phyloP scores from a whole-genome alignment of 1,139 yeast genomes.

The Blastobotrys serpentis region DNA sequence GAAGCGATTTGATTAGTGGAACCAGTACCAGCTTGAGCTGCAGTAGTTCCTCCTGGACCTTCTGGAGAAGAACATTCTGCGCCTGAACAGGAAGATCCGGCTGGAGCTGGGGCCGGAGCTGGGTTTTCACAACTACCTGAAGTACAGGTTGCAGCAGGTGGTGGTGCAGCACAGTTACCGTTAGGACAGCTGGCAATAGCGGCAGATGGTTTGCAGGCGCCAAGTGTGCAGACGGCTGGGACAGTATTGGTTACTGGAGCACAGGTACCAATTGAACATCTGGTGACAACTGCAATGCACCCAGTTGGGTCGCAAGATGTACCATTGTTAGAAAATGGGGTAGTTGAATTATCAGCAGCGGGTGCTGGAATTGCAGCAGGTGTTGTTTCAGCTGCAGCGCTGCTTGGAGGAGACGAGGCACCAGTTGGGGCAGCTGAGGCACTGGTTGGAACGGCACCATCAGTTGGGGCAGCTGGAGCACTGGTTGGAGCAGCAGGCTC shows the following conservation, averaged over 20 bases:
- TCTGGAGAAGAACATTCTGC: conserved; percentile 1
- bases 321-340: not conserved
- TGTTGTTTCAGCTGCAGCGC: not conserved
- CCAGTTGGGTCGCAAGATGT: not conserved
- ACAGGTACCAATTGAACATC: conserved; percentile 2
- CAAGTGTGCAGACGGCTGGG: conserved; percentile 1
- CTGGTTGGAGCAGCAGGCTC: conserved; percentile 1
- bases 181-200: not conserved
- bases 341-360: not conserved
- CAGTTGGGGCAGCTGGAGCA: not conserved
- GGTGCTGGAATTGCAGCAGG: not conserved
- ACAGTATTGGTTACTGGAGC: conserved; percentile 7
- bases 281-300: conserved; percentile 1
- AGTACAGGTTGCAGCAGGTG: not conserved
- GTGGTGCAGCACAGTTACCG: not conserved
- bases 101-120: conserved; percentile 8
- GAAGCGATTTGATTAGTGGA: not conserved
- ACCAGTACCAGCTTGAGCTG: not conserved
- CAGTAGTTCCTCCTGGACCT: not conserved
- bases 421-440: conserved; percentile 4
- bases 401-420: too few species aligned
- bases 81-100: conserved; percentile 4
- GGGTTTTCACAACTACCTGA: not conserved
- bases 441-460: not conserved
- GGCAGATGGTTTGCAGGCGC: conserved; percentile 2